Evolutionary conservation across 2,329 filamentous ascomycete genomes (phyloP).

Genomic region (Didymellaceae sp.): DNA sequence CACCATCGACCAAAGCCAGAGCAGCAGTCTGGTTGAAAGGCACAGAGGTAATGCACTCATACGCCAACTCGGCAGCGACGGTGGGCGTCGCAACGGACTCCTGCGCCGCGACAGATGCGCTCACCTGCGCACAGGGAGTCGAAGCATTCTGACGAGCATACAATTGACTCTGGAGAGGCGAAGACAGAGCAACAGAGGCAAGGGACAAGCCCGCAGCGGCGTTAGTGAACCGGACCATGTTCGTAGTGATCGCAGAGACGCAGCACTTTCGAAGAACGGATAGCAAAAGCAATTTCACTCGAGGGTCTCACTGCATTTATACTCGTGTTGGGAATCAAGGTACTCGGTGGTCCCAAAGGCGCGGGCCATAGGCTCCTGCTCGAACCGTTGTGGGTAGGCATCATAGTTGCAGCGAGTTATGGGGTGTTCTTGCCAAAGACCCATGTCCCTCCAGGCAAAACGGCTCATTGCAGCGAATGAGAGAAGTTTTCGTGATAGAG

Average conservation of each 20-base stretch:
- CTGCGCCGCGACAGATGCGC: constrained; percentile 36
- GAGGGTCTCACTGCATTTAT: constrained; percentile 16
- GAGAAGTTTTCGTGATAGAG: constrained; percentile 14
- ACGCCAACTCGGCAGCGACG: constrained; percentile 53
- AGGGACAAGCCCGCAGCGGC: constrained; percentile 34
- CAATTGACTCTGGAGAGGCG: constrained; percentile 30
- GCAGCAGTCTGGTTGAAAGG: constrained; percentile 54
- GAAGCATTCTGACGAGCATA: constrained; percentile 38
- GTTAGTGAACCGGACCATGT: constrained; percentile 35
- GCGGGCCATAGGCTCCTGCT: constrained; percentile 11
- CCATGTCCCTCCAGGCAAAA: constrained; percentile 22
- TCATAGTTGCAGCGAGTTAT: constrained; percentile 25
- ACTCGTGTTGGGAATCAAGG: constrained; percentile 8
- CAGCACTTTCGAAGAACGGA: constrained; percentile 11
- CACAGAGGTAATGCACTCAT: constrained; percentile 55
- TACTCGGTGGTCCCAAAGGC: constrained; percentile 7
- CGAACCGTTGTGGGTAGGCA: constrained; percentile 19
- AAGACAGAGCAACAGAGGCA: constrained; percentile 35
- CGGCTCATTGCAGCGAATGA: constrained; percentile 21
- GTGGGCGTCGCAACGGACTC: constrained; percentile 41
- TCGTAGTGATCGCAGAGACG: not conserved
- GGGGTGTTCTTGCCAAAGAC: constrained; percentile 5
- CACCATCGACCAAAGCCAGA: constrained; percentile 50
- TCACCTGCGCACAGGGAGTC: constrained; percentile 43
- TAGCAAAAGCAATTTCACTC: not conserved